Evolutionary conservation across 768 basidiomycete species (phyloP), one percentile per base, ranked within the genome.

Genomic region (Rickenella mellea): DNA sequence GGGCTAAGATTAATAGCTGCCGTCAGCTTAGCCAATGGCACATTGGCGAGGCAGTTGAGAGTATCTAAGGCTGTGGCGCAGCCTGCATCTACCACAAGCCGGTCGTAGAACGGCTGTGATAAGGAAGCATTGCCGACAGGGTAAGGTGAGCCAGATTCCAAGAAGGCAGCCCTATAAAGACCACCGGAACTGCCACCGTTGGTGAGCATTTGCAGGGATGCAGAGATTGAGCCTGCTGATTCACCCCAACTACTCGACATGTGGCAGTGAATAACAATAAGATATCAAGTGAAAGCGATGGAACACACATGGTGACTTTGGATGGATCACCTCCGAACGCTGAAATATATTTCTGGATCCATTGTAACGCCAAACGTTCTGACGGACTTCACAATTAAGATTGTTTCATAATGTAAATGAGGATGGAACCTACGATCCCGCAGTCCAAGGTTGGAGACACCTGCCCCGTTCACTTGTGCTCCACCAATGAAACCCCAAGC

Each of bases 191-290:
- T 51, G 0, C 68, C 69, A n/a, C 60, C 51, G 47, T 66, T 66
- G 14, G 60, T 54, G 25, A 70, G 43, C 61, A 72, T 61, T 6
- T 75, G 73, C 37, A 68, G 28, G 2, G 62, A 52, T 1, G 64
- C 62, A 4, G 67, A 68, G 38, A 74, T 71, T 2, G 73, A 74
- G 11, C 78, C 78, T 3, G 77, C 74, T 11, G 65, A 68, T 48
- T 76, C 61, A 8, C 78, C 78, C 60, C 65, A 70, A 25, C 69
- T 70, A 27, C 17, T 33, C 8, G n/a, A n/a, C n/a, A n/a, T 4
- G 14, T 24, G 17, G 38, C n/a, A 21, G 8, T 20, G 11, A 41
- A 14, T 6, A n/a, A 22, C 20, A 4, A 7, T 12, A 26, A 28
- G 12, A 26, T 3, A 14, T 19, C 28, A 20, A 8, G 5, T 11